Percentiles rank a stretch among this genome's conserved stretches.
phyloP scores from a whole-genome alignment of 495 filamentous ascomycete species.

The Cercophora newfieldiana region DNA sequence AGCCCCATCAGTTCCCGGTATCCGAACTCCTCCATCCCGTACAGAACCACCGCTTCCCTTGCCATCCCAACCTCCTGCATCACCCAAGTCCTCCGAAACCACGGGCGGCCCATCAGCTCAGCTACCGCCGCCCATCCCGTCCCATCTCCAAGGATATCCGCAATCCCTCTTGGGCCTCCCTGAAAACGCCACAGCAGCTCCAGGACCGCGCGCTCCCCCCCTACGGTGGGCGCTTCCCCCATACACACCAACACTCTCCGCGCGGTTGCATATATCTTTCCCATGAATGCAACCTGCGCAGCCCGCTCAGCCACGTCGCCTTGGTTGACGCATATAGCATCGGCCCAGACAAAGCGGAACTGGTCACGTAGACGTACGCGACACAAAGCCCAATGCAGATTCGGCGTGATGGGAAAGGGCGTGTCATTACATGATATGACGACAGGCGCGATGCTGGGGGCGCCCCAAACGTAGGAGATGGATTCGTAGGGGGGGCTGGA shows the following conservation, averaged over 20 bases:
- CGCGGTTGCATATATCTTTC: not conserved
- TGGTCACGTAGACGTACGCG: not conserved
- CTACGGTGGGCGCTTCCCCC: not conserved
- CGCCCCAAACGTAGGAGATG: no score
- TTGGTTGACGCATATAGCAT: constrained; percentile 10
- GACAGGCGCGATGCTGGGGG: no score
- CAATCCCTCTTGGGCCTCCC: no score
- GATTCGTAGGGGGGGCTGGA: no score
- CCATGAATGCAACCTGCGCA: constrained; percentile 5
- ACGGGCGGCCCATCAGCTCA: not conserved
- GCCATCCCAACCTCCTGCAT: constrained; percentile 5
- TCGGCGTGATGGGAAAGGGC: no score
- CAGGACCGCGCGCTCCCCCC: not conserved
- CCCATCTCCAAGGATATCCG: not conserved
- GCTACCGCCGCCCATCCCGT: not conserved
- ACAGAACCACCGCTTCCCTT: not conserved
- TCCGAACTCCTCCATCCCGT: not conserved
- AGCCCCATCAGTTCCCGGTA: not conserved
- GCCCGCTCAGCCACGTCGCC: not conserved
- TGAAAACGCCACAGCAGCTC: not conserved
- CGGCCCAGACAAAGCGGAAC: not conserved
- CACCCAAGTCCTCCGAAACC: constrained; percentile 1
- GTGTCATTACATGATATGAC: no score
- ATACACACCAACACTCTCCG: not conserved
- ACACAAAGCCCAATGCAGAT: not conserved